A percentile compares a stretch with the other conserved stretches of the same genome.
These are phyloP conservation scores for Yamagishiella unicocca DNA, from an alignment of 139 green algal species.

Conservation along the genomic window DNA sequence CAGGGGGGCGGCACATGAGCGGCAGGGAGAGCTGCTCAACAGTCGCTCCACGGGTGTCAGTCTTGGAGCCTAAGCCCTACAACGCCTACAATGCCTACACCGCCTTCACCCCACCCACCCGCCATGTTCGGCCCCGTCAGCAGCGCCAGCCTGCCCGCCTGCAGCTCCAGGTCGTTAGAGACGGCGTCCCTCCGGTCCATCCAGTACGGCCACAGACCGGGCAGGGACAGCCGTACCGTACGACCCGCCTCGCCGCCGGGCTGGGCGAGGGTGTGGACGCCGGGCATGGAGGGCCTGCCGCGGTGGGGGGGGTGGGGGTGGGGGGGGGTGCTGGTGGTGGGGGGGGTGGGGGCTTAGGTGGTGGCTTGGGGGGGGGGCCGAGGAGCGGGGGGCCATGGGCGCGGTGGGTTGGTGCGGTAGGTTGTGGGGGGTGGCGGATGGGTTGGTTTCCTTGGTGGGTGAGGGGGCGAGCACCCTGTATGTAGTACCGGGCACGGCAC, in stretches of 20 bases:
- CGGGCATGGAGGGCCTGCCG: slow-evolving; percentile 18
- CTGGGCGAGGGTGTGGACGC: background rate
- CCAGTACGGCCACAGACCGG: slow-evolving; percentile 88
- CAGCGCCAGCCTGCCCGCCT: slow-evolving; percentile 74
- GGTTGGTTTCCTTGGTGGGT: too few species aligned
- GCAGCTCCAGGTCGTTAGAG: slow-evolving; percentile 65
- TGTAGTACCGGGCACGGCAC: too few species aligned
- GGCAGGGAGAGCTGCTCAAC: too few species aligned
- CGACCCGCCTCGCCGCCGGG: background rate
- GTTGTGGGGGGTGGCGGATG: too few species aligned
- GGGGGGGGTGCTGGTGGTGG: background rate
- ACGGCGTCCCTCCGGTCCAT: slow-evolving; percentile 68
- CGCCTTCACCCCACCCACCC: slow-evolving; percentile 45
- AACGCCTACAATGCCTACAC: too few species aligned
- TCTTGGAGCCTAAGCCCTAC: too few species aligned
- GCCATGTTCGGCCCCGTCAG: slow-evolving; percentile 96
- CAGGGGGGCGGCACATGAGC: too few species aligned
- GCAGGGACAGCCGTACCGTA: slow-evolving; percentile 44
- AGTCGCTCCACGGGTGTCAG: too few species aligned
- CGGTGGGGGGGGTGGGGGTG: background rate
- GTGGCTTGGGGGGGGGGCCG: background rate
- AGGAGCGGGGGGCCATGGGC: background rate
- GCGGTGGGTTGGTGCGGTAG: too few species aligned
- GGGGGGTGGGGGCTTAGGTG: background rate
- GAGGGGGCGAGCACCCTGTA: too few species aligned